Evolutionary conservation across 169 alveolate species (phyloP).

Genomic region (Eimeria acervulina): DNA sequence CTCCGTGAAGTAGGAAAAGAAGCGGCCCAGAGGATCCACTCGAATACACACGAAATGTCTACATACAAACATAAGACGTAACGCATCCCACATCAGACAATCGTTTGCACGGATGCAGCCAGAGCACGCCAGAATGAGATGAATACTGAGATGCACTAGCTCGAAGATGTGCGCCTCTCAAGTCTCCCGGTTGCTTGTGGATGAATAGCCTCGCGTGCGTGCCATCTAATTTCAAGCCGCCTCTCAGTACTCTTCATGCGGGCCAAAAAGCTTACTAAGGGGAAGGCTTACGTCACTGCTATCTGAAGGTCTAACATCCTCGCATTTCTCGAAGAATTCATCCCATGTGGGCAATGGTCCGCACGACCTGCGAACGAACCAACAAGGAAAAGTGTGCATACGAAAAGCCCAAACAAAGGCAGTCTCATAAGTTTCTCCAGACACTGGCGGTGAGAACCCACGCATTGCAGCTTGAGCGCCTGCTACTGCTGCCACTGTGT

Average conservation of each 20-base stretch:
- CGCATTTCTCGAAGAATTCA: slow-evolving; percentile 61
- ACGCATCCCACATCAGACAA: not conserved
- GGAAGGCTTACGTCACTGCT: slow-evolving; percentile 49
- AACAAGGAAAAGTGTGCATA: not conserved
- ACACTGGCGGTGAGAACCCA: slow-evolving; percentile 33
- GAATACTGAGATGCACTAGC: not conserved
- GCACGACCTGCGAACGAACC: slow-evolving; percentile 35
- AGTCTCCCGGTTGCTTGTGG: not conserved
- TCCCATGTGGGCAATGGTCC: slow-evolving; percentile 80
- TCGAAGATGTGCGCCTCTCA: not conserved
- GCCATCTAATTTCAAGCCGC: not conserved
- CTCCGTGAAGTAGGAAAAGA: slow-evolving; percentile 81
- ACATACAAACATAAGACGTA: not conserved
- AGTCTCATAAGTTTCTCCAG: not conserved
- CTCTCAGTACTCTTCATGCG: not conserved
- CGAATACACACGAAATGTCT: slow-evolving; percentile 82
- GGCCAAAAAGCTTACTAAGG: not conserved
- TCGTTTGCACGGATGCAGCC: not conserved
- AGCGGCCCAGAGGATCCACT: slow-evolving; percentile 79
- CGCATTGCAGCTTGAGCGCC: slow-evolving; percentile 75
- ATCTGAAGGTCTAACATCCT: slow-evolving; percentile 42
- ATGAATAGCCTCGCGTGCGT: not conserved
- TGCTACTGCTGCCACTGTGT: slow-evolving; percentile 78
- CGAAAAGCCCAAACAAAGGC: not conserved
- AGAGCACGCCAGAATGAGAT: not conserved